Percentiles rank a stretch among this genome's conserved stretches.
phyloP scores from a whole-genome alignment of 2,329 filamentous ascomycete species.

The Scedosporium apiospermum region DNA sequence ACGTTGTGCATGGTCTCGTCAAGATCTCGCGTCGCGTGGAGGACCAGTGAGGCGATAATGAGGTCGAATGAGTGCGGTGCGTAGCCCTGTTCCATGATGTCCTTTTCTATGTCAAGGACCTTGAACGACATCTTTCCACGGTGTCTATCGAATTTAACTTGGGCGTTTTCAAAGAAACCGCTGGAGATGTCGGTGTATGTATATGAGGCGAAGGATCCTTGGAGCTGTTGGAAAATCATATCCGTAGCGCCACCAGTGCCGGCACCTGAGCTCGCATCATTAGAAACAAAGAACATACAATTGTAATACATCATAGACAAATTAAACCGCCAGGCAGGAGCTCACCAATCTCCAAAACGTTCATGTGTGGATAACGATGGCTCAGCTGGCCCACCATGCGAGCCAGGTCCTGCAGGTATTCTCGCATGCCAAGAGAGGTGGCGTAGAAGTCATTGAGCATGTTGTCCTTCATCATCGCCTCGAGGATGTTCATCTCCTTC shows the following conservation, averaged over 20 bases:
- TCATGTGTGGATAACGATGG: background rate
- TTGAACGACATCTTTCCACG: slow-evolving; percentile 13
- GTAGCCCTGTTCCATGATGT: slow-evolving; percentile 11
- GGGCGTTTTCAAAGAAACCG: slow-evolving; percentile 20
- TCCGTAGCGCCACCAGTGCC: background rate
- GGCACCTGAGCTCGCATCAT: background rate
- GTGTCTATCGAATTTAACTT: slow-evolving; percentile 8
- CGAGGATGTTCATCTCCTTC: slow-evolving; percentile 20
- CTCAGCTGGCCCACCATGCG: background rate
- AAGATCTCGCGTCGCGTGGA: slow-evolving; percentile 20
- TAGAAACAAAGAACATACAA: background rate
- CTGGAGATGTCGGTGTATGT: slow-evolving; percentile 30
- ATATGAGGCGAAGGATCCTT: slow-evolving; percentile 14
- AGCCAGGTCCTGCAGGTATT: background rate
- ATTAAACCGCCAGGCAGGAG: background rate
- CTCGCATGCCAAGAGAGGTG: slow-evolving; percentile 5
- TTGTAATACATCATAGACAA: background rate
- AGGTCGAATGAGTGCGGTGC: slow-evolving; percentile 12
- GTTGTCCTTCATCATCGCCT: slow-evolving; percentile 20
- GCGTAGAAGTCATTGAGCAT: slow-evolving; percentile 19
- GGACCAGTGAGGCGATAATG: slow-evolving; percentile 17
- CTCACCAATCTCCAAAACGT: background rate
- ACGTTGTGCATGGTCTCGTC: slow-evolving; percentile 13
- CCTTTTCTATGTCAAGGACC: slow-evolving; percentile 14
- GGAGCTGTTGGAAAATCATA: background rate